Base-by-base conservation (phyloP, 148 eudicot genomes). In the Diospyros lotus region DNA sequence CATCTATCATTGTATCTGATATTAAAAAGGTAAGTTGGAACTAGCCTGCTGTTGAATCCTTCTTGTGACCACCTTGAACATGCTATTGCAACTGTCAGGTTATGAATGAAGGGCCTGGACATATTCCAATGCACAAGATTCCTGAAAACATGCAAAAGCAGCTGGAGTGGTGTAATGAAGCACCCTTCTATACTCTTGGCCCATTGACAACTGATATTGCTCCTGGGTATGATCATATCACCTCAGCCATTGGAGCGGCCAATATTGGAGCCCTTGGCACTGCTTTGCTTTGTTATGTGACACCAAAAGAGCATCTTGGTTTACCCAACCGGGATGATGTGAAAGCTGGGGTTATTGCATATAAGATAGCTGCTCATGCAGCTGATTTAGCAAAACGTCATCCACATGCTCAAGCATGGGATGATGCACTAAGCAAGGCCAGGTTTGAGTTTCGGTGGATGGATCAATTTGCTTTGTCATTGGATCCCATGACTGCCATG, bases 31-130 rank as follows among this genome's bases (percentile, higher is more conserved):
- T 68, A 15, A 38, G 43, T 18, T 69, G 72, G 59, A 55, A 70
- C 73, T 54, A 46, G 64, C 63, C 62, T 41, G 50, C 76, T 4
- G 2, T 28, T 41, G 39, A 52, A 40, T 10, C 13, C 41, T 60
- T 62, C 9, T 74, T 74, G 5, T 64, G 76, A 52, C 9, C 39
- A 28, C 28, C 28, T 28, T 28, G 28, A 28, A 28, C 41, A 15
- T 55, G 38, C 18, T 73, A 64, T 64, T 74, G 61, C 44, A 48
- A 60, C 72, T 72, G 52, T 76, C 88, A 92, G 98, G 98, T 94
- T 64, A 95, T 95, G 98, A 95, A 95, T 77, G 98, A 95, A 81
- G 98, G 98, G 13, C 98, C 98, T 38, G 98, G 98, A 40, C 98
- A 95, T 80, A 88, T 95, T 71, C 98, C 98, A 11, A 69, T 95